A percentile compares a stretch with the other conserved stretches of the same genome.
Conservation (phyloP, 352 stramenopile genomes). For the Thraustochytrium sp. region DNA sequence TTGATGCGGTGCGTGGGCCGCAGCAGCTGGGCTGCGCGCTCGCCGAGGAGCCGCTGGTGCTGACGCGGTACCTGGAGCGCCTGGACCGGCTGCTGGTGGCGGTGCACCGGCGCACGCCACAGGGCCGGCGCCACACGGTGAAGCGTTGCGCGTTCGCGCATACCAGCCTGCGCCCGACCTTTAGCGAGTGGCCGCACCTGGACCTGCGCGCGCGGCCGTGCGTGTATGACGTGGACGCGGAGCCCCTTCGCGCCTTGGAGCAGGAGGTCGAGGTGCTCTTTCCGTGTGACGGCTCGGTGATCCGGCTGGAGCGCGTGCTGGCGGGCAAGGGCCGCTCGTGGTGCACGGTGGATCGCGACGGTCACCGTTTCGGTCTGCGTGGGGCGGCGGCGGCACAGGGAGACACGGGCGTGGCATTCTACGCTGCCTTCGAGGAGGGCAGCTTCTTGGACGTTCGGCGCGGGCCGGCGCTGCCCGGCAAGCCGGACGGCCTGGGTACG, state of each 20-base stretch:
- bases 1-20: neutral
- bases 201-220: neutral
- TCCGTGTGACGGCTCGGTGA: neutral
- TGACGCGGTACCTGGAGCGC: neutral
- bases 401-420: neutral
- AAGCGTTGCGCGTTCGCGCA: constrained; percentile 14
- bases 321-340: neutral
- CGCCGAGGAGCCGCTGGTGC: neutral
- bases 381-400: no score
- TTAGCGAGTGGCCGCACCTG: constrained; percentile 21
- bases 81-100: neutral
- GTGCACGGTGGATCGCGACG: neutral
- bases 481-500: constrained; percentile 12
- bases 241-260: neutral
- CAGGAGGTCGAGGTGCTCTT: neutral
- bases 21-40: neutral
- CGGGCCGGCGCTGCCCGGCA: neutral
- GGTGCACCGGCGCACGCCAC: neutral
- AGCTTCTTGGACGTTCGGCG: neutral
- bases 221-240: constrained; percentile 20
- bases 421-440: constrained; percentile 4
- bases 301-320: neutral
- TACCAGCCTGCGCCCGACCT: constrained; percentile 16
- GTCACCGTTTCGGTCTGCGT: constrained; percentile 9
- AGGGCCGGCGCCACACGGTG: neutral